These are phyloP conservation scores for Podospora pseudocomata DNA, from an alignment of 495 filamentous ascomycete species.

Conservation along the genomic window DNA sequence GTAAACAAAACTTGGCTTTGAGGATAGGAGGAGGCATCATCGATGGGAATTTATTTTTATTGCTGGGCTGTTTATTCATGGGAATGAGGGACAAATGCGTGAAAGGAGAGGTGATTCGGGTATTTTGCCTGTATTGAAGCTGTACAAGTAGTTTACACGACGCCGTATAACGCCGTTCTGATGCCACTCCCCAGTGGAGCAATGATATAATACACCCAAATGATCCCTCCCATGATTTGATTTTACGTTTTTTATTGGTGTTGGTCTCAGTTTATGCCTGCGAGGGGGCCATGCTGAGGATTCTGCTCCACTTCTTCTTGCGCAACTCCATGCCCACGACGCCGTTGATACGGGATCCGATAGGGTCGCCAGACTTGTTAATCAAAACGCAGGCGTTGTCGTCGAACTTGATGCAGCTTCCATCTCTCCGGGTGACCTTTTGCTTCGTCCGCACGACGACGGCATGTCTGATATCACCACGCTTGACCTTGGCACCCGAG, in stretches of 20 bases:
- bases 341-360: conserved; percentile 88
- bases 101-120: background rate
- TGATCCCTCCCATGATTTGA: background rate
- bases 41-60: background rate
- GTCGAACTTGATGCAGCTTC: conserved; percentile 85
- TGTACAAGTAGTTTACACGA: conserved; percentile 27
- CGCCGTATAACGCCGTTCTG: conserved; percentile 16
- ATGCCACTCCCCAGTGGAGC: conserved; percentile 1
- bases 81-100: background rate
- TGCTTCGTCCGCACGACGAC: conserved; percentile 90
- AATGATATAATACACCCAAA: conserved; percentile 1
- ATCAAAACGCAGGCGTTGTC: conserved; percentile 98
- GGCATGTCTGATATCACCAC: conserved; percentile 94
- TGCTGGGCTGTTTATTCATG: background rate
- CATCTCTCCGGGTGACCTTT: conserved; percentile 80
- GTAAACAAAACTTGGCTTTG: background rate
- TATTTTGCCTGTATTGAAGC: conserved; percentile 5
- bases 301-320: conserved; percentile 93
- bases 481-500: conserved; percentile 81
- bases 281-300: conserved; percentile 91
- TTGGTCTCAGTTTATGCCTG: conserved; percentile 59
- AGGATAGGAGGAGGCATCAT: background rate
- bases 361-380: conserved; percentile 93
- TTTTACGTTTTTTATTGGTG: background rate
- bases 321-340: conserved; percentile 84